These are phyloP conservation scores for Entophlyctis helioformis DNA, from an alignment of 192 early-diverging fungal genomes.

Conservation along the genomic window DNA sequence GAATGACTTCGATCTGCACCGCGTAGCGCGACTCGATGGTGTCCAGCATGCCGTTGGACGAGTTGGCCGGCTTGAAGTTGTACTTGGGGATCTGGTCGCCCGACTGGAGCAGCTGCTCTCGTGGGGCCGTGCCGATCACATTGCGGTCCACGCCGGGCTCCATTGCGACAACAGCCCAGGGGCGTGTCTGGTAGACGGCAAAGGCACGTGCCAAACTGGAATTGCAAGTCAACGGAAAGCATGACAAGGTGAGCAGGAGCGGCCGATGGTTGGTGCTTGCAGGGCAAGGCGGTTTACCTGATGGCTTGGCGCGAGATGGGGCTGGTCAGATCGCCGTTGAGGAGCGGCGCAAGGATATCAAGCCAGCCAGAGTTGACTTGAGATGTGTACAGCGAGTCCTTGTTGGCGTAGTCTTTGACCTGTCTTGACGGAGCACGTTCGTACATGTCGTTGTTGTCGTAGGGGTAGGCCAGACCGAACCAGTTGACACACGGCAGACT, in stretches of 20 bases:
- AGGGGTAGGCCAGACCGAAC: slow-evolving; percentile 26
- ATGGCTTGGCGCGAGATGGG: not conserved
- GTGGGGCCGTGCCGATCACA: slow-evolving; percentile 3
- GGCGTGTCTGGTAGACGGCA: slow-evolving; percentile 11
- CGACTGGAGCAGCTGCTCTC: not conserved
- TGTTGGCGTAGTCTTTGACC: slow-evolving; percentile 11
- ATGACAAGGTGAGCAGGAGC: not conserved
- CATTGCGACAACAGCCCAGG: slow-evolving; percentile 13
- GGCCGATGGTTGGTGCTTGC: slow-evolving; percentile 1
- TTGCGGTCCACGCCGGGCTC: slow-evolving; percentile 2
- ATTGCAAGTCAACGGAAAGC: not conserved
- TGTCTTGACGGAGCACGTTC: not conserved
- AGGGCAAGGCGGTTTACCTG: slow-evolving; percentile 4
- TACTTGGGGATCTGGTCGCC: slow-evolving; percentile 3
- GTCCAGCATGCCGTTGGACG: slow-evolving; percentile 18
- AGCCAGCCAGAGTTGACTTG: slow-evolving; percentile 17
- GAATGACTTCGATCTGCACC: slow-evolving; percentile 7
- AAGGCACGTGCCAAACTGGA: slow-evolving; percentile 3
- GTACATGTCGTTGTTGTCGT: slow-evolving; percentile 4
- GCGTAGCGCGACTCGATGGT: slow-evolving; percentile 21
- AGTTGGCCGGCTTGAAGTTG: slow-evolving; percentile 9
- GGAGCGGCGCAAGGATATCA: slow-evolving; percentile 10
- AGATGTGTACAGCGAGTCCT: slow-evolving; percentile 13
- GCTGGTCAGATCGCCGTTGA: slow-evolving; percentile 4
- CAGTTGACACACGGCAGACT: slow-evolving; percentile 23